Evolutionary conservation across 2,329 filamentous ascomycete species (phyloP).

Genomic region (Sclerotinia sclerotiorum): DNA sequence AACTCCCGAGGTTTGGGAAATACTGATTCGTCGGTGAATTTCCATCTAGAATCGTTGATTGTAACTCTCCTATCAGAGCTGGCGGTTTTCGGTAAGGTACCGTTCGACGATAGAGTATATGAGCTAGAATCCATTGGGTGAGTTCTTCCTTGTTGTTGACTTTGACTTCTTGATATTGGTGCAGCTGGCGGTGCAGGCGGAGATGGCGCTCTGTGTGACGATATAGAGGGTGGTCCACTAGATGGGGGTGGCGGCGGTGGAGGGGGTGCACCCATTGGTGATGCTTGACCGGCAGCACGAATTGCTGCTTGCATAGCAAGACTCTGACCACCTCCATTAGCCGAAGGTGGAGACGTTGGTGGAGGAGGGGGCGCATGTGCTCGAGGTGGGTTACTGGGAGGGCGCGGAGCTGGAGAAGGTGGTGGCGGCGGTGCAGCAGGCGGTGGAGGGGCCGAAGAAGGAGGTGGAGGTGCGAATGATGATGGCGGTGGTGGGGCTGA

Average conservation of each 20-base stretch:
- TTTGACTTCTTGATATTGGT: slow-evolving; percentile 43
- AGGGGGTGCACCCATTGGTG: slow-evolving; percentile 43
- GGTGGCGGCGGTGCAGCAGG: slow-evolving; percentile 40
- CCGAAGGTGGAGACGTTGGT: slow-evolving; percentile 42
- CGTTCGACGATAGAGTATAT: slow-evolving; percentile 71
- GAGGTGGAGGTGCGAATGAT: slow-evolving; percentile 37
- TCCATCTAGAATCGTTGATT: slow-evolving; percentile 80
- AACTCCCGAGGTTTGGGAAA: slow-evolving; percentile 86
- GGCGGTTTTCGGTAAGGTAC: slow-evolving; percentile 49
- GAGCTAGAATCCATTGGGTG: slow-evolving; percentile 69
- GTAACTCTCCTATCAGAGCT: slow-evolving; percentile 51
- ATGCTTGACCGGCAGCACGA: slow-evolving; percentile 47
- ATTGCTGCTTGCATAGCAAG: slow-evolving; percentile 49
- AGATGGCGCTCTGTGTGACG: slow-evolving; percentile 42
- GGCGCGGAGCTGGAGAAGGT: slow-evolving; percentile 41
- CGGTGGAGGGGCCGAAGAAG: slow-evolving; percentile 40
- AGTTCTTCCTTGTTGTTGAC: slow-evolving; percentile 52
- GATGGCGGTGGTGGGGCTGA: slow-evolving; percentile 40
- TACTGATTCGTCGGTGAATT: slow-evolving; percentile 78
- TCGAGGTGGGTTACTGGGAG: slow-evolving; percentile 41
- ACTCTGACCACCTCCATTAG: slow-evolving; percentile 39
- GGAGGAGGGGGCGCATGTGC: slow-evolving; percentile 39
- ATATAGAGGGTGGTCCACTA: slow-evolving; percentile 43
- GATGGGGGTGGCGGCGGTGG: slow-evolving; percentile 40
- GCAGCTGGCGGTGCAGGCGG: slow-evolving; percentile 38